Evolutionary conservation across 192 early-diverging fungal species (phyloP).

Genomic region (Mortierella claussenii): DNA sequence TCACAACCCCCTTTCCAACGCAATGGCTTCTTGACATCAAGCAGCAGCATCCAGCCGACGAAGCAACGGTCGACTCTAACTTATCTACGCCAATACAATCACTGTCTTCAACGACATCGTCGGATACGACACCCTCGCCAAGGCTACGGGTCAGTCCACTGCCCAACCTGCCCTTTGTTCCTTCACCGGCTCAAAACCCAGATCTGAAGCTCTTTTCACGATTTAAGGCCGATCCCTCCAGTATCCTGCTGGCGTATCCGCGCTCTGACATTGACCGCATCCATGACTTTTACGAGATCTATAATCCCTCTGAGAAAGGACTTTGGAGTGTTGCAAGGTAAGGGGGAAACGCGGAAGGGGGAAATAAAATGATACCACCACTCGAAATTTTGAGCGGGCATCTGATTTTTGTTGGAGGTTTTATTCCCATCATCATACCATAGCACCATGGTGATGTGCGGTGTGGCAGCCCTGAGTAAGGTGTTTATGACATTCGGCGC

Average conservation of each 20-base stretch:
- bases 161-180: constrained; percentile 37
- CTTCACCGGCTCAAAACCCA: constrained; percentile 26
- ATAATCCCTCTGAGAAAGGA: constrained; percentile 34
- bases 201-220: constrained; percentile 2
- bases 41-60: neutral
- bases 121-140: constrained; percentile 7
- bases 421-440: neutral
- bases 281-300: constrained; percentile 46
- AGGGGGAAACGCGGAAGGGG: too few species aligned
- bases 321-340: constrained; percentile 38
- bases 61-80: too few species aligned
- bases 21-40: constrained; percentile 3
- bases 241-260: constrained; percentile 33
- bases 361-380: neutral
- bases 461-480: constrained; percentile 43
- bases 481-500: constrained; percentile 44
- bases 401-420: too few species aligned
- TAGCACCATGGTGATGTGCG: constrained; percentile 40
- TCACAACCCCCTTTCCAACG: constrained; percentile 25
- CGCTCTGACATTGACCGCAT: constrained; percentile 36
- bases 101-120: neutral
- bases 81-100: neutral
- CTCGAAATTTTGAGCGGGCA: neutral
- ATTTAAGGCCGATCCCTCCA: constrained; percentile 36
- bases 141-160: constrained; percentile 9